phyloP scores from a whole-genome alignment of 192 early-diverging fungal species.

The Cladochytrium replicatum region DNA sequence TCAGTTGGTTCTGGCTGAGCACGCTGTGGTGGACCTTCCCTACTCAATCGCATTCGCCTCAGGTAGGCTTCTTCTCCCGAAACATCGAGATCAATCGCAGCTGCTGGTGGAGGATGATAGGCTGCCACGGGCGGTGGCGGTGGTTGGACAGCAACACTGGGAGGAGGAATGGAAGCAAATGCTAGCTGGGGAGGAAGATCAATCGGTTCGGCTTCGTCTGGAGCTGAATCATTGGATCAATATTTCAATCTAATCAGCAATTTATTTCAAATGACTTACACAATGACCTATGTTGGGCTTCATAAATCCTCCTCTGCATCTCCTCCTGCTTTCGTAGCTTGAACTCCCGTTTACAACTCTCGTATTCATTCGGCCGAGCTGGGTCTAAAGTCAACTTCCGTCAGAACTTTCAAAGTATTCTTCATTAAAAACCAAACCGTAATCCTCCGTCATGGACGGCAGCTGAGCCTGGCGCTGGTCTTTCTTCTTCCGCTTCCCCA shows the following conservation, averaged over 20 bases:
- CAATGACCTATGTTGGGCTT: neutral
- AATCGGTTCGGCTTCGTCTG: too few relatives aligned
- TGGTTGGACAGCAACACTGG: neutral
- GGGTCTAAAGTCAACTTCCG: conserved; percentile 64
- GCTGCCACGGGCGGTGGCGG: conserved; percentile 3
- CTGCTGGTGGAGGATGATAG: neutral
- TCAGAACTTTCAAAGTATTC: too few relatives aligned
- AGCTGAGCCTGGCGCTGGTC: too few relatives aligned
- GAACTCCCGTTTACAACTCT: conserved; percentile 51
- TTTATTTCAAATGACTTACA: neutral
- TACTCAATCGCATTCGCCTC: neutral
- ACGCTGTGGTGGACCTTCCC: conserved; percentile 4
- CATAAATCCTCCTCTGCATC: conserved; percentile 10
- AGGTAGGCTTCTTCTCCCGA: too few relatives aligned
- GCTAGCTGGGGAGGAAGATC: too few relatives aligned
- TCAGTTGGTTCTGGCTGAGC: neutral
- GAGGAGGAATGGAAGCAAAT: neutral
- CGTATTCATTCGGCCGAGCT: conserved; percentile 60
- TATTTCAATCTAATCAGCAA: too few relatives aligned
- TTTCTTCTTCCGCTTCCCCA: too few relatives aligned
- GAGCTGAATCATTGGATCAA: too few relatives aligned
- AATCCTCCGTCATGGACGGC: too few relatives aligned
- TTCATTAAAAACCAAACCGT: too few relatives aligned
- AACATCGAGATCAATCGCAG: neutral
- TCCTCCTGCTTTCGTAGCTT: conserved; percentile 34